phyloP scores from a whole-genome alignment of 306 rosid genomes.

The Corylus americana region DNA sequence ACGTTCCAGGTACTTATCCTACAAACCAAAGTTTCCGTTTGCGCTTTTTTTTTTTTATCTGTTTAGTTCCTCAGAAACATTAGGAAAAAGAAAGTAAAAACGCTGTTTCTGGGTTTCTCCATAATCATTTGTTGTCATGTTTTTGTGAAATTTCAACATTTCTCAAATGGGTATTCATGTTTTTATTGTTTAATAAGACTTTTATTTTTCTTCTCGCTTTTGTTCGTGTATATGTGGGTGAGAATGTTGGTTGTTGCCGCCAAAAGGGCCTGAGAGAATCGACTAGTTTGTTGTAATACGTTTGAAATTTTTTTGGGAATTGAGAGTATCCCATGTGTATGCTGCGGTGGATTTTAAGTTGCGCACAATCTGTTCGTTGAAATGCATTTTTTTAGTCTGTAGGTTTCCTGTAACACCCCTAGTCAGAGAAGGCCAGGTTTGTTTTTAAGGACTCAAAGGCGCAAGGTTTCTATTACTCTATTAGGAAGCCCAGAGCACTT shows the following conservation, averaged over 20 bases:
- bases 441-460: too few species aligned
- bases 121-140: not conserved
- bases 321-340: not conserved
- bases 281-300: not conserved
- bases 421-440: too few species aligned
- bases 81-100: not conserved
- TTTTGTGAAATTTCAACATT: not conserved
- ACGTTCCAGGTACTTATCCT: constrained; percentile 42
- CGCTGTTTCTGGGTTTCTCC: not conserved
- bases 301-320: constrained; percentile 8
- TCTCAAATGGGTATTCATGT: not conserved
- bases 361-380: constrained; percentile 32
- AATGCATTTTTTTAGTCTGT: not conserved
- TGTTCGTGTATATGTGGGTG: not conserved
- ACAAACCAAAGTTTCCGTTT: not conserved
- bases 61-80: constrained; percentile 15
- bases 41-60: not conserved
- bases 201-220: not conserved
- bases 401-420: not conserved
- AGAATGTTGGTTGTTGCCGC: not conserved
- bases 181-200: not conserved
- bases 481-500: too few species aligned
- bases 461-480: too few species aligned
- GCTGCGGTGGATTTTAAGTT: not conserved
- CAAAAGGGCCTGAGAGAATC: not conserved